Evolutionary conservation across 345 rosid species (phyloP).

Genomic region (Hevea brasiliensis): DNA sequence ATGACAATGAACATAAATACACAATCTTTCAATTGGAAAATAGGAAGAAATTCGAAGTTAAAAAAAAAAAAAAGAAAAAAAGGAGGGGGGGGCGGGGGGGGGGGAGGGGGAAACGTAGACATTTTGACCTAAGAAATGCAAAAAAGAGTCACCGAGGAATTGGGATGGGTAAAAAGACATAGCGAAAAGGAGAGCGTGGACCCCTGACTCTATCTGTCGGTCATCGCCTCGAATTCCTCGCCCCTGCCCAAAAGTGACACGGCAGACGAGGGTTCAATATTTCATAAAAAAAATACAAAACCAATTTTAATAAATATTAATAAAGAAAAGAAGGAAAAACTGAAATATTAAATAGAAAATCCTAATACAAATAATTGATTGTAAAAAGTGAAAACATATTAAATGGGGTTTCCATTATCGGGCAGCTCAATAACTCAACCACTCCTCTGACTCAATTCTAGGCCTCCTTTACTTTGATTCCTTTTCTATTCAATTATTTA

Average conservation of each 20-base stretch:
- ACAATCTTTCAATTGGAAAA: too few relatives aligned
- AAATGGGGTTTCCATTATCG: constrained; percentile 42
- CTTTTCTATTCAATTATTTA: constrained; percentile 52
- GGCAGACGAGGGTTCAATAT: constrained; percentile 49
- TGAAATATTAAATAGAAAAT: too few relatives aligned
- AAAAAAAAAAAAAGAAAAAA: not conserved
- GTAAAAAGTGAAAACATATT: constrained; percentile 32
- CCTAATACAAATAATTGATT: not conserved
- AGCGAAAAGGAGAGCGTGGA: constrained; percentile 39
- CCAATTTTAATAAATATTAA: too few relatives aligned
- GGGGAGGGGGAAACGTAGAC: constrained; percentile 1
- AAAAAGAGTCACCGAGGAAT: constrained; percentile 23
- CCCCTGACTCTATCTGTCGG: constrained; percentile 51
- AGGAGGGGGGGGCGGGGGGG: too few relatives aligned
- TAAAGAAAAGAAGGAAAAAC: too few relatives aligned
- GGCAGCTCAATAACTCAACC: constrained; percentile 73
- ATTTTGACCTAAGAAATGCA: constrained; percentile 33
- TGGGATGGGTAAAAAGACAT: constrained; percentile 24
- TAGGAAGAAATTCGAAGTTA: too few relatives aligned
- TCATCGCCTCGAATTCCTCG: constrained; percentile 54
- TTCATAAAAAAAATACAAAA: constrained; percentile 23
- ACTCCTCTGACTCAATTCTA: constrained; percentile 81
- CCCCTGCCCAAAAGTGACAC: constrained; percentile 46
- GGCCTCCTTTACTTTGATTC: constrained; percentile 57
- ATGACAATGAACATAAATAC: too few relatives aligned